Base-by-base conservation (phyloP, 1,284 basidiomycete species). In the Leccinum subrobustum region DNA sequence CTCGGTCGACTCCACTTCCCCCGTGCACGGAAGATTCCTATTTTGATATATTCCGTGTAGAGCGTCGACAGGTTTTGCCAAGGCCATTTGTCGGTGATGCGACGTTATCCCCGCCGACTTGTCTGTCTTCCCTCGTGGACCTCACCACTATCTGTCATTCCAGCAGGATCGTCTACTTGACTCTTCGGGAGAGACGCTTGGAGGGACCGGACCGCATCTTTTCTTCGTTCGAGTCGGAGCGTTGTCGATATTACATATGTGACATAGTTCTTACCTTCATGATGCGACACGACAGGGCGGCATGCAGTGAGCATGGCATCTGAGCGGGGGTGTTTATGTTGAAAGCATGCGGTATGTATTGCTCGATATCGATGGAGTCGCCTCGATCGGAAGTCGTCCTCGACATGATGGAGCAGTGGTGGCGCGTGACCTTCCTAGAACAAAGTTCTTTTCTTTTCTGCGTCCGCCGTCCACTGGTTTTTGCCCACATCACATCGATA, bases 401-500 rank as follows among this genome's bases (percentile, higher is more conserved):
- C 31, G 31, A 11, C 31, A 33, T 33, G 31, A 27, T 27, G 25
- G 25, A 27, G 25, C 25, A 33, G 31, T 12, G 31, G 25, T 27
- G 25, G 9, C 31, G 12, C 31, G 31, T 33, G 31, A 33, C 31
- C 31, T 33, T 33, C 31, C 31, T 33, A 33, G 31, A 33, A 33
- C 31, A 33, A 33, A 33, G 11, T 11, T 12, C 12, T 33, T 12
- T 33, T 33, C 31, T 33, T 12, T 33, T 33, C 9, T 33, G 11
- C 25, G 25, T 27, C 25, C 25, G 25, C 25, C 31, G 31, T 33
- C 31, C 31, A 31, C 31, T 31, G 9, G 29, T 31, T 31, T 27
- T 27, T 31, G 25, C 25, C 25, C 23, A 23, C 23, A 60, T 66
- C 56, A 29, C 27, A 52, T 52, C 50, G 9, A 52, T 52, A 25